phyloP scores from a whole-genome alignment of 495 filamentous ascomycete genomes.

The Lasiosphaeriaceae sp. region DNA sequence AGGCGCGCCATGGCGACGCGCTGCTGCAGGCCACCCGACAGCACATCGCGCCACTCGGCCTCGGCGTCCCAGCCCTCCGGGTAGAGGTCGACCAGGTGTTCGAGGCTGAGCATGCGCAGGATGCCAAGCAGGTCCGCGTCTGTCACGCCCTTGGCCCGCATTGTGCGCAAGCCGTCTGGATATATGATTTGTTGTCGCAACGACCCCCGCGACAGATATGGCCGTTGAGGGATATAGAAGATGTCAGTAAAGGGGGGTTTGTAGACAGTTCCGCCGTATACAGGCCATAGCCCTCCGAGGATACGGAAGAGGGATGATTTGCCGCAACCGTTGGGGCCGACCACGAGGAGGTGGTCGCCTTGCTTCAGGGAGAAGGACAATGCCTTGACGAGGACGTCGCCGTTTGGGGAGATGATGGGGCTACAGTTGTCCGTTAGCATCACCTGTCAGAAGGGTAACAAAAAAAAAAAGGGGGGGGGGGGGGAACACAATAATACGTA shows the following conservation, averaged over 20 bases:
- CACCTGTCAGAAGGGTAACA: conserved; percentile 8
- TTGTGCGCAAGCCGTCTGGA: conserved; percentile 81
- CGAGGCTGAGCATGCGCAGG: conserved; percentile 74
- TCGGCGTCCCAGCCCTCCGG: conserved; percentile 85
- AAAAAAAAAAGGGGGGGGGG: not conserved
- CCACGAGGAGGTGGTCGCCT: conserved; percentile 88
- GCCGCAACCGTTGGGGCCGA: conserved; percentile 95
- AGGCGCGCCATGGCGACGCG: conserved; percentile 96
- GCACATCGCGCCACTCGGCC: conserved; percentile 90
- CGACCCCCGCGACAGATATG: conserved; percentile 83
- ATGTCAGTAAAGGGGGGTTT: conserved; percentile 88
- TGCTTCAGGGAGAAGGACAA: conserved; percentile 82
- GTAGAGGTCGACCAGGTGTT: conserved; percentile 74
- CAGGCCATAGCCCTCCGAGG: conserved; percentile 95
- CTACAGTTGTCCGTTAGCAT: conserved; percentile 12
- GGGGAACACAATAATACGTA: conserved; percentile 17
- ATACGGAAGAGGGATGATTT: conserved; percentile 96
- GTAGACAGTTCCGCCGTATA: conserved; percentile 87
- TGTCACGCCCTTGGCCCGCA: conserved; percentile 78
- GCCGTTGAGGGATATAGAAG: conserved; percentile 97
- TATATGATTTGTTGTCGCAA: conserved; percentile 96
- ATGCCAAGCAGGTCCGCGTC: conserved; percentile 77
- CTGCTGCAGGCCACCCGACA: conserved; percentile 89
- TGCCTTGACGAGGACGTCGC: conserved; percentile 78
- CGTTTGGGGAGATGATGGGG: conserved; percentile 96